Evolutionary conservation across 768 basidiomycete species (phyloP), one percentile per base, ranked within the genome.

Genomic region (Leucocoprinus leucothites): DNA sequence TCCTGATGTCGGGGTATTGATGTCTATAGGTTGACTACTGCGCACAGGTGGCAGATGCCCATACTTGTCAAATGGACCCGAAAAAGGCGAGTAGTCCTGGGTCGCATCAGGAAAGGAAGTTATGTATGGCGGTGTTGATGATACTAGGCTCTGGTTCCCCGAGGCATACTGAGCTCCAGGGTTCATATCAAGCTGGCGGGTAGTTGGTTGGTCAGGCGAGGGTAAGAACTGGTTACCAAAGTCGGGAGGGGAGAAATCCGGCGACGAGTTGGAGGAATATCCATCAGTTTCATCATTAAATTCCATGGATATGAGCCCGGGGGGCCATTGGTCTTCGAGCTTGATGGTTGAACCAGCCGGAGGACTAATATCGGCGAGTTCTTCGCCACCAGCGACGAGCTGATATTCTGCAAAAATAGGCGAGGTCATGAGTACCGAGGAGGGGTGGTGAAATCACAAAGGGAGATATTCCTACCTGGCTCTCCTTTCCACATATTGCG

Each of bases 401-500:
- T 86, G 82, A 63, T 83, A 90, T 62, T 89, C 89, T 89, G 62
- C 1, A 41, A 34, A 38, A 66, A 51, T 48, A 57, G 49, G 50
- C 13, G 48, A 48, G 53, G 24, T 50, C 57, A 57, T 49, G 50
- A 51, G 48, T 31, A 51, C 45, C 51, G 59, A 48, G 28, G 48
- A 46, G n/a, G n/a, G n/a, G 45, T 50, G 24, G 21, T 42, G 47
- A 44, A 21, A 51, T 21, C 47, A 31, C 13, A 13, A 49, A n/a
- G 50, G 7, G 24, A 18, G 38, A 31, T 35, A 62, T 74, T 31
- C 31, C 31, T 56, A 87, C 89, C 85, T 74, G 84, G 78, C 57
- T 87, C 82, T 21, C 88, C 89, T 67, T 90, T 90, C 89, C 88
- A 91, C 89, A 91, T 91, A 65, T 91, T 91, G 48, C 89, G 75